Evolutionary conservation across 495 filamentous ascomycete genomes (phyloP).

Genomic region (Recurvomyces mirabilis): DNA sequence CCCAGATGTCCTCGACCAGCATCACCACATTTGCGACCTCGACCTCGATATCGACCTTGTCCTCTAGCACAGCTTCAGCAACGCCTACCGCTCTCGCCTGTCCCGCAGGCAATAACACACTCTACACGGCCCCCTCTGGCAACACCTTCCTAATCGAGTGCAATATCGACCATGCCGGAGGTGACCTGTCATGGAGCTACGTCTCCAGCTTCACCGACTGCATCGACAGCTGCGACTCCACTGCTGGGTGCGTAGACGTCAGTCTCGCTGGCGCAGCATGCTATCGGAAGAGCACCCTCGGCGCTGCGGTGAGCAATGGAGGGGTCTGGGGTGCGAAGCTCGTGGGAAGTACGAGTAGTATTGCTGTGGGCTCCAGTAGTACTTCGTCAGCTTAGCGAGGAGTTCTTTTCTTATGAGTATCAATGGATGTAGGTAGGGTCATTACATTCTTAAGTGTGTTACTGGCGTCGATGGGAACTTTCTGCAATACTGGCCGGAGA

Average conservation of each 20-base stretch:
- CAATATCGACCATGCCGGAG: slow-evolving; percentile 16
- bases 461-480: too few relatives aligned
- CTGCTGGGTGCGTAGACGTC: slow-evolving; percentile 17
- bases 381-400: too few relatives aligned
- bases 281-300: slow-evolving; percentile 17
- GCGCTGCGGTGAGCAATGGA: not conserved
- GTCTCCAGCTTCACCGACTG: slow-evolving; percentile 11
- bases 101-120: not conserved
- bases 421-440: too few relatives aligned
- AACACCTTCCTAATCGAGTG: slow-evolving; percentile 15
- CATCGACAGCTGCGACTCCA: slow-evolving; percentile 11
- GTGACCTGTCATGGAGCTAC: slow-evolving; percentile 7
- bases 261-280: slow-evolving; percentile 12
- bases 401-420: too few relatives aligned
- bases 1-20: too few relatives aligned
- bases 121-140: not conserved
- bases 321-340: slow-evolving; percentile 14
- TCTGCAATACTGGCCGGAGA: too few relatives aligned
- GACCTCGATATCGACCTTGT: too few relatives aligned
- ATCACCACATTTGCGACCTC: too few relatives aligned
- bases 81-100: too few relatives aligned
- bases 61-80: too few relatives aligned
- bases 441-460: too few relatives aligned
- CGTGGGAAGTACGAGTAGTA: not conserved
- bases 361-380: too few relatives aligned